Conservation (phyloP, 306 rosid genomes). For the Vigna mungo region DNA sequence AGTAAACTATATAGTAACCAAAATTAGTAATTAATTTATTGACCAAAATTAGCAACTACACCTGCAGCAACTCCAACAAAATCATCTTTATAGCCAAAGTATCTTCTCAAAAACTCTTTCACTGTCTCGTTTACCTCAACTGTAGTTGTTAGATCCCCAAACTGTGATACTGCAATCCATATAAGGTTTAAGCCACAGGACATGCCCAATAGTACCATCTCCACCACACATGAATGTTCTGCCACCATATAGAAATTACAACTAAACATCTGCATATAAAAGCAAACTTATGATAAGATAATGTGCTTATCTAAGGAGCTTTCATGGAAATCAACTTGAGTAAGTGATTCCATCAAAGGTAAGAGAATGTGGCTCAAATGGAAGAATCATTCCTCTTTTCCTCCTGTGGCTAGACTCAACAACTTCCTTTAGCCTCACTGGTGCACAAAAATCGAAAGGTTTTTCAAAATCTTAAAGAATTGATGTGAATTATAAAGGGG, state of each 20-base stretch:
- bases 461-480: slow-evolving; percentile 2
- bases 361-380: slow-evolving; percentile 73
- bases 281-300: not conserved
- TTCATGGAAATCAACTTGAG: slow-evolving; percentile 51
- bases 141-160: slow-evolving; percentile 50
- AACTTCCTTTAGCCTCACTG: slow-evolving; percentile 26
- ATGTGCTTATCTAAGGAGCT: not conserved
- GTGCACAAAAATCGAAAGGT: slow-evolving; percentile 6
- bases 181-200: slow-evolving; percentile 72
- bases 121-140: slow-evolving; percentile 46
- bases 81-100: slow-evolving; percentile 53
- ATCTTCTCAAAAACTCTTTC: slow-evolving; percentile 46
- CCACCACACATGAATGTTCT: slow-evolving; percentile 84
- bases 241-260: not conserved
- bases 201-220: slow-evolving; percentile 79
- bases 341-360: slow-evolving; percentile 69
- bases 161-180: slow-evolving; percentile 72
- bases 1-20: too few relatives aligned
- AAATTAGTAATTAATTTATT: too few relatives aligned
- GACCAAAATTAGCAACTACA: slow-evolving; percentile 34
- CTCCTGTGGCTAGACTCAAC: slow-evolving; percentile 29
- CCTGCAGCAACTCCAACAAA: slow-evolving; percentile 52
- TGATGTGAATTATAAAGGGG: not conserved
- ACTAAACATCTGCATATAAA: not conserved
- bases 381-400: slow-evolving; percentile 81